A percentile compares a stretch with the other conserved stretches of the same genome.
phyloP scores from a whole-genome alignment of 2,329 filamentous ascomycete species.

The Stenocarpella maydis region DNA sequence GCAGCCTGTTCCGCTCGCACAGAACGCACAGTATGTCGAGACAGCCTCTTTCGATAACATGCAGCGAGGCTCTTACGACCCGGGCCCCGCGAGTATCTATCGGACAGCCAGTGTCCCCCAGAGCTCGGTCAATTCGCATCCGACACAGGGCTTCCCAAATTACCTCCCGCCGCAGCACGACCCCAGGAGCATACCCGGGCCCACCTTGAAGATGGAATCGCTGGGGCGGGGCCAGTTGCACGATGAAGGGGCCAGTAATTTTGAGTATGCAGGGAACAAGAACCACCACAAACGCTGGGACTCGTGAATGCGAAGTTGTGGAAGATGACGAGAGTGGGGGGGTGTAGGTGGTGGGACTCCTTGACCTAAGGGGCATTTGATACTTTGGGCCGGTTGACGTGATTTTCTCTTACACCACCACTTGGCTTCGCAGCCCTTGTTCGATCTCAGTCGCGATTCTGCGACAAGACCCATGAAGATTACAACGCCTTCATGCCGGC shows the following conservation, averaged over 20 bases:
- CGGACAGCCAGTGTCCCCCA: slow-evolving; percentile 38
- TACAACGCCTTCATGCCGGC: slow-evolving; percentile 17
- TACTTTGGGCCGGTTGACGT: slow-evolving; percentile 33
- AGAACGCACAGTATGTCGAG: slow-evolving; percentile 41
- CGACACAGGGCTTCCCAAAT: slow-evolving; percentile 36
- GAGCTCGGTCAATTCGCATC: slow-evolving; percentile 35
- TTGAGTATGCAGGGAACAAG: slow-evolving; percentile 24
- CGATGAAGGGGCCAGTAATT: slow-evolving; percentile 29
- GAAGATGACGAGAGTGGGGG: neutral
- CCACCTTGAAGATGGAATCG: slow-evolving; percentile 37
- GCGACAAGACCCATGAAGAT: slow-evolving; percentile 19
- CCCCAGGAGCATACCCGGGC: slow-evolving; percentile 28
- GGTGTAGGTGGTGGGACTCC: neutral
- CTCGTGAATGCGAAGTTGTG: neutral
- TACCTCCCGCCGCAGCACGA: slow-evolving; percentile 37
- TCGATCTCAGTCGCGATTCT: neutral
- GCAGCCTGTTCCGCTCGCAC: slow-evolving; percentile 40
- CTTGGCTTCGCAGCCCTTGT: slow-evolving; percentile 33
- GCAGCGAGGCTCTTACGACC: slow-evolving; percentile 41
- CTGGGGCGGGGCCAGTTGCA: slow-evolving; percentile 34
- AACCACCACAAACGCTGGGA: slow-evolving; percentile 32
- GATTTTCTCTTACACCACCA: slow-evolving; percentile 31
- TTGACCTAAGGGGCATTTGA: slow-evolving; percentile 11
- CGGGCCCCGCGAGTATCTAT: slow-evolving; percentile 41
- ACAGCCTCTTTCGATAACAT: slow-evolving; percentile 43